Base-by-base conservation (phyloP, 768 basidiomycete genomes). In the Mycena belliarum region DNA sequence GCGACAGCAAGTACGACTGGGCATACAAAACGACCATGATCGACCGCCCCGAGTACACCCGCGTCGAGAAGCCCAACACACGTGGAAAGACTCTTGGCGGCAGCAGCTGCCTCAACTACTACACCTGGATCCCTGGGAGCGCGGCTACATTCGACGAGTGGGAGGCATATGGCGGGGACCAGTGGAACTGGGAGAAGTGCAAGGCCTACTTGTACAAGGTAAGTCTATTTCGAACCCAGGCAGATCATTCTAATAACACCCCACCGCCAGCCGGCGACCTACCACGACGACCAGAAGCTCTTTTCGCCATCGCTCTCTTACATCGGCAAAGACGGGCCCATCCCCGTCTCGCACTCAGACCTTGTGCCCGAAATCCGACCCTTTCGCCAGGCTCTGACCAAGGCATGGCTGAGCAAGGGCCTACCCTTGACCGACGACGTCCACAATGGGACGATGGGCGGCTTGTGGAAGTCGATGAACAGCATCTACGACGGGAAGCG, bases 11-110 rank as follows among this genome's bases (percentile, higher is more conserved):
- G 49, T 60, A 55, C 42, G 59, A 60, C 37, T 60, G 59, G 59
- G 43, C 24, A 29, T 60, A 60, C 53, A 60, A 60, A 49, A 60
- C 59, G 20, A 60, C 59, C 43, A 60, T 60, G 59, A 60, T 60
- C 18, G 59, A 60, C 49, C 53, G 53, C 21, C 49, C 59, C 49
- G 59, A 60, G 23, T 60, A 60, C 29, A 60, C 59, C 38, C 52
- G 59, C 23, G 44, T 60, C 49, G 53, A 60, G 43, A 60, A 60
- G 23, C 59, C 58, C 58, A 59, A 59, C 58, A 59, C 58, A 33
- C 58, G 58, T 28, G 58, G 58, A 20, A 59, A 59, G 48, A 29
- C 28, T n/a, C 58, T 59, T 18, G 58, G 58, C 26, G 58, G 58
- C 6, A 59, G 58, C 48, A 59, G 58, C 47, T 59, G 58, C 35